Base-by-base conservation (phyloP, 108 stramenopile genomes). In the Bacterosira constricta region DNA sequence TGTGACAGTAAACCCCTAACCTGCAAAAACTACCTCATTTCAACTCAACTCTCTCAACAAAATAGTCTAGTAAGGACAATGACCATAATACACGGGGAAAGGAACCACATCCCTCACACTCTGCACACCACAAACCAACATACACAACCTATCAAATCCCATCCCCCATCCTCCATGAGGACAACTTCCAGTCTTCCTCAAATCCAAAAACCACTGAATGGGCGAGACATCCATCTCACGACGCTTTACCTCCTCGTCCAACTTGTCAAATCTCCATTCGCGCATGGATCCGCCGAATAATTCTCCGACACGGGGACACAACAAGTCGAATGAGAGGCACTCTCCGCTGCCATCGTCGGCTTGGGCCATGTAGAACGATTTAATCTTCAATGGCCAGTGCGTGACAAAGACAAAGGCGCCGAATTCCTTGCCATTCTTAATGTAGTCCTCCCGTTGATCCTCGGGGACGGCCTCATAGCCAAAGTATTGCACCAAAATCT, bases 121-220 rank as follows among this genome's bases (percentile, higher is more conserved):
- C 73, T 93, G 88, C 45, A 93, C 74, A 53, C 88, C 88, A 63
- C 87, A 88, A 41, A 91, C 80, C 63, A 90, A 87, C 90, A 96
- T 91, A 57, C 95, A 85, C 36, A 97, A 81, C 21, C 97, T 87
- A 75, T 97, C 97, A 66, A 97, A 97, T 75, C 97, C 97, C 58
- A 97, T 89, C 34, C 97, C 97, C 84, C 95, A 97, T 53, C 97
- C 97, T 13, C 93, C 95, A 84, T 97, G 97, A 54, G 96, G 94
- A 13, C 88, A 88, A 18, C 91, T 85, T 32, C 97, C 97, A 83
- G 82, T 91, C 74, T 91, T 86, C 36, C 97, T 79, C 66, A 97
- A 84, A 69, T 97, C 96, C 55, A 89, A 63, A 73, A 95, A 97
- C 97, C 97, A 97, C 69, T 87, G 85, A 42, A 95, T 75, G 39